phyloP scores from a whole-genome alignment of 768 basidiomycete species.

The Kwoniella bestiolae region DNA sequence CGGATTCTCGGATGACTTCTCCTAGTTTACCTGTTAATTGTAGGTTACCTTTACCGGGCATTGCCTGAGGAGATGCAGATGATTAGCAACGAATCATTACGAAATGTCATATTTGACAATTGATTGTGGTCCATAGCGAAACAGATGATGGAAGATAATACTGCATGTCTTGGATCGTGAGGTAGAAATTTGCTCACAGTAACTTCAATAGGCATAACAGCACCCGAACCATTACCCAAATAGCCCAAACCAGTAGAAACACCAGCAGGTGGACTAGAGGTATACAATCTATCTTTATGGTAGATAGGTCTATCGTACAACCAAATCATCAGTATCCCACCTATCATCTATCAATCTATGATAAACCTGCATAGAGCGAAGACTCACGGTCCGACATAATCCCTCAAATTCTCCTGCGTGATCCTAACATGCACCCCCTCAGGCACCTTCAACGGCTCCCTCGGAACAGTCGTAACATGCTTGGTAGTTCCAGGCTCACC shows the following conservation, averaged over 20 bases:
- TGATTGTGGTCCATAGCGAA: too few relatives aligned
- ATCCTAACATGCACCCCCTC: constrained; percentile 76
- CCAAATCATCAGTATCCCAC: neutral
- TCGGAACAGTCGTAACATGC: constrained; percentile 72
- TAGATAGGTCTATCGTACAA: constrained; percentile 67
- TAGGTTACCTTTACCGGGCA: constrained; percentile 92
- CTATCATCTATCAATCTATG: too few relatives aligned
- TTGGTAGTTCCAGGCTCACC: constrained; percentile 57
- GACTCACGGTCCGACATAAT: constrained; percentile 82
- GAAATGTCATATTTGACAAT: too few relatives aligned
- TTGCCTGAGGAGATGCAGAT: constrained; percentile 65
- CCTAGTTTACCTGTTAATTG: constrained; percentile 96
- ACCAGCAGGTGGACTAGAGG: constrained; percentile 77
- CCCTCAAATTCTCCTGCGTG: constrained; percentile 84
- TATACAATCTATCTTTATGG: constrained; percentile 91
- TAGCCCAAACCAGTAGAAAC: constrained; percentile 96
- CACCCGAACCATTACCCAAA: constrained; percentile 92
- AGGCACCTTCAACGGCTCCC: constrained; percentile 81
- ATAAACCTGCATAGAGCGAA: neutral
- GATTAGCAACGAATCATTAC: too few relatives aligned
- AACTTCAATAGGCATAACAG: constrained; percentile 96
- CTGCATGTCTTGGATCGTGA: too few relatives aligned
- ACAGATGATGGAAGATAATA: too few relatives aligned
- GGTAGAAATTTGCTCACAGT: too few relatives aligned
- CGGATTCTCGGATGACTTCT: constrained; percentile 95